Conservation (phyloP, 2,329 filamentous ascomycete species). For the Colletotrichum truncatum region DNA sequence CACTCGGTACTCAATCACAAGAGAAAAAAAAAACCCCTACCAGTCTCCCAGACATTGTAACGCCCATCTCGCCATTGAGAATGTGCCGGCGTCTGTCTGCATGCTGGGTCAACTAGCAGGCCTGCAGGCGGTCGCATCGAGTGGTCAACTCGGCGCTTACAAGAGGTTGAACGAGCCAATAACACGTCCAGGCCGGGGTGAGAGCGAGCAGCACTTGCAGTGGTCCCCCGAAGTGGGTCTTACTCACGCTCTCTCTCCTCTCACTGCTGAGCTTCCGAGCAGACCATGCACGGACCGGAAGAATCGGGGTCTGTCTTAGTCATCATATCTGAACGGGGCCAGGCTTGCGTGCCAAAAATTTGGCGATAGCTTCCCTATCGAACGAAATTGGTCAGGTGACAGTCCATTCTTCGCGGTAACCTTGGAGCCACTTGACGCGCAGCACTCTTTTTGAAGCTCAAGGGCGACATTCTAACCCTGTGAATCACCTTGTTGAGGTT, state of each 20-base stretch:
- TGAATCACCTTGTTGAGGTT: neutral
- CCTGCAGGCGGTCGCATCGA: conserved; percentile 30
- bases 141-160: conserved; percentile 32
- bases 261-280: no score
- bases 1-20: conserved; percentile 5
- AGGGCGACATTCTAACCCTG: no score
- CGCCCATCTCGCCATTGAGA: neutral
- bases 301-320: no score
- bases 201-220: neutral
- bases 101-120: conserved; percentile 16
- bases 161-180: conserved; percentile 29
- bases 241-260: no score
- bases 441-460: neutral
- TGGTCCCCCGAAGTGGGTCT: conserved; percentile 1
- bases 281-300: neutral
- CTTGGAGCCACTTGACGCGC: neutral
- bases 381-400: conserved; percentile 2
- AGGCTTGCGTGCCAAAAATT: conserved; percentile 24
- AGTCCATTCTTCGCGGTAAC: neutral
- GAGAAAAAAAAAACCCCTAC: neutral
- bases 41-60: neutral
- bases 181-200: neutral
- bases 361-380: conserved; percentile 29
- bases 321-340: conserved; percentile 20
- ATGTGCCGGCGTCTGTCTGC: conserved; percentile 26